These are phyloP conservation scores for Candida sakaeoensis DNA, from an alignment of 805 yeast species.

Conservation along the genomic window DNA sequence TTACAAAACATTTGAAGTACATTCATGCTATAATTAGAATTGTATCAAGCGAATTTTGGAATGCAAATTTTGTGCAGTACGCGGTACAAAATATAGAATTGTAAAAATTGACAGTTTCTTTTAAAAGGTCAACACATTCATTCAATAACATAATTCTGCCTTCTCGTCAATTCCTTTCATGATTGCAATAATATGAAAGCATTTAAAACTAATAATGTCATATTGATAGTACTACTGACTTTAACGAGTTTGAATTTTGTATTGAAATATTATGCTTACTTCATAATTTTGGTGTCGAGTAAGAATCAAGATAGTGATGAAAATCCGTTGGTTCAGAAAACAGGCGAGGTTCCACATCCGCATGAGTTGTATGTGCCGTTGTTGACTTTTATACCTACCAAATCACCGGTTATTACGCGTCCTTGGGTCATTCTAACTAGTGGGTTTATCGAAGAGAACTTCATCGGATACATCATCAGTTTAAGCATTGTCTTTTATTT, in stretches of 20 bases:
- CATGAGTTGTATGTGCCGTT: constrained; percentile 47
- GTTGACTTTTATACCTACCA: constrained; percentile 47
- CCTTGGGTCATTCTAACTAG: constrained; percentile 53
- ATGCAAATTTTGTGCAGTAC: not conserved
- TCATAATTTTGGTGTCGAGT: constrained; percentile 29
- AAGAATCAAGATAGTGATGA: constrained; percentile 15
- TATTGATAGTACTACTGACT: constrained; percentile 29
- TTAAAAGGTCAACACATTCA: no score
- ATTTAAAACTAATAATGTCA: constrained; percentile 31
- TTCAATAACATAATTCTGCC: no score
- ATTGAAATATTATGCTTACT: constrained; percentile 36
- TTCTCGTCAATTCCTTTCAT: not conserved
- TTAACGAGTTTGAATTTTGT: constrained; percentile 30
- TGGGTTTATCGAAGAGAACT: constrained; percentile 43
- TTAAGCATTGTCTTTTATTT: constrained; percentile 43
- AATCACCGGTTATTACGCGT: constrained; percentile 33
- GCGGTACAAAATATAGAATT: not conserved
- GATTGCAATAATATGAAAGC: constrained; percentile 21
- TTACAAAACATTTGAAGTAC: no score
- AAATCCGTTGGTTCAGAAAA: constrained; percentile 24
- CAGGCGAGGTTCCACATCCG: constrained; percentile 40
- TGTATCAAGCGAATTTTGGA: not conserved
- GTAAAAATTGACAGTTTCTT: no score
- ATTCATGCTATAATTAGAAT: not conserved
- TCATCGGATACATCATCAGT: constrained; percentile 35